Percentiles rank a stretch among this genome's conserved stretches.
These are phyloP conservation scores for Lachnellula subtilissima DNA, from an alignment of 2,329 filamentous ascomycete genomes.

Conservation along the genomic window DNA sequence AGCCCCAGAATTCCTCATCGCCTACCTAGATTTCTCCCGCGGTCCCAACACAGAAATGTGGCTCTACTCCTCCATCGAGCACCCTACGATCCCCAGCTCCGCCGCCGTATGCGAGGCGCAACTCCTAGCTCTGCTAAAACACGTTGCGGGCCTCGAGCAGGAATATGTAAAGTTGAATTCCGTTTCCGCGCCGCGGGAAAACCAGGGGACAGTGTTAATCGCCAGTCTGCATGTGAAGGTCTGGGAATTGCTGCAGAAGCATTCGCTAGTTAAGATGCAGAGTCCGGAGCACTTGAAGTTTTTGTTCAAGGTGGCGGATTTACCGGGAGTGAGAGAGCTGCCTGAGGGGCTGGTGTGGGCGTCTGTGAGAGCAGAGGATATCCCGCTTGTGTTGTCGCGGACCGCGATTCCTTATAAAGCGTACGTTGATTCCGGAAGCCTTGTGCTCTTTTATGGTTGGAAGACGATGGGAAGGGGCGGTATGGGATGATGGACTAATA, in stretches of 20 bases:
- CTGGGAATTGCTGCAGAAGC: conserved; percentile 29
- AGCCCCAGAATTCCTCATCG: conserved; percentile 44
- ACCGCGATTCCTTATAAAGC: conserved; percentile 46
- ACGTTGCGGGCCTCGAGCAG: conserved; percentile 28
- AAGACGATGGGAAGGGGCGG: conserved; percentile 35
- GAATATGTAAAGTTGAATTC: conserved; percentile 11
- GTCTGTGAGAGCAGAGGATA: conserved; percentile 46
- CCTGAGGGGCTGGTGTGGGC: conserved; percentile 53
- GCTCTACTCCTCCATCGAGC: conserved; percentile 53
- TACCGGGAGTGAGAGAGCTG: conserved; percentile 38
- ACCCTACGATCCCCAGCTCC: conserved; percentile 13
- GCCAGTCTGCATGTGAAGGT: conserved; percentile 40
- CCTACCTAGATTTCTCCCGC: conserved; percentile 56
- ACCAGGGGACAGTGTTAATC: conserved; percentile 37
- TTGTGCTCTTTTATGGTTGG: not conserved
- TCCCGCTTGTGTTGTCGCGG: conserved; percentile 48
- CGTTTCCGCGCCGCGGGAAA: conserved; percentile 8
- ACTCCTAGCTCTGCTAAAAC: conserved; percentile 31
- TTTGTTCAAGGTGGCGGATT: conserved; percentile 45
- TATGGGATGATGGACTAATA: conserved; percentile 4
- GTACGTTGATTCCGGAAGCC: not conserved
- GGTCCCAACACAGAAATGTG: conserved; percentile 61
- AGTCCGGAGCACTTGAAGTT: conserved; percentile 47
- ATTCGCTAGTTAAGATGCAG: conserved; percentile 23
- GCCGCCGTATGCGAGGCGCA: conserved; percentile 31